Conservation (phyloP, 805 yeast species). For the Lipomyces yamanashiensis region DNA sequence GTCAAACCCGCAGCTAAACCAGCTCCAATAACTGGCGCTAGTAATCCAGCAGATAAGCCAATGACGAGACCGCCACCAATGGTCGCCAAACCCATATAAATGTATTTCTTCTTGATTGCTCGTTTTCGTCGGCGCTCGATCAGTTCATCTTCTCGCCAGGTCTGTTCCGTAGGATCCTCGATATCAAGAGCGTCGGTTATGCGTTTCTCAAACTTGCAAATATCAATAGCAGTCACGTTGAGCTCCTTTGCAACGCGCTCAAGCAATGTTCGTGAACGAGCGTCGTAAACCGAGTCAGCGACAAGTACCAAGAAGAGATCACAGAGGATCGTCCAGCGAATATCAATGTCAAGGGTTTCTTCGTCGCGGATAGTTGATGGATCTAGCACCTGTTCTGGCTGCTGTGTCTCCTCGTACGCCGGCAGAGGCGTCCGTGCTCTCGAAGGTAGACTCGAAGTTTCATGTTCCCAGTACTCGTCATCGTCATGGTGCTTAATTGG, state of each 20-base stretch:
- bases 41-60: slow-evolving; percentile 91
- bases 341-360: slow-evolving; percentile 61
- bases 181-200: slow-evolving; percentile 88
- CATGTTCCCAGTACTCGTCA: neutral
- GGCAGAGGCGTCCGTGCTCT: slow-evolving; percentile 20
- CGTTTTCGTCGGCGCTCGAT: slow-evolving; percentile 72
- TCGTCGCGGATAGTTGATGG: slow-evolving; percentile 36
- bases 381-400: slow-evolving; percentile 11
- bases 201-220: slow-evolving; percentile 86
- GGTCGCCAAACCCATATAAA: slow-evolving; percentile 93
- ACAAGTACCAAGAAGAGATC: slow-evolving; percentile 81
- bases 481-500: slow-evolving; percentile 46
- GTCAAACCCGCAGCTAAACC: slow-evolving; percentile 97
- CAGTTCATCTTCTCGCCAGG: slow-evolving; percentile 68
- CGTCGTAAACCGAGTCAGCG: slow-evolving; percentile 84
- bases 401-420: slow-evolving; percentile 21
- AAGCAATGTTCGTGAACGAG: slow-evolving; percentile 83
- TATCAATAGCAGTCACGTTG: slow-evolving; percentile 65
- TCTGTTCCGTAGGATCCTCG: slow-evolving; percentile 78
- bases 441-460: neutral
- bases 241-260: slow-evolving; percentile 67
- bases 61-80: slow-evolving; percentile 93
- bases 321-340: slow-evolving; percentile 92
- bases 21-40: slow-evolving; percentile 98
- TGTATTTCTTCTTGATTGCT: slow-evolving; percentile 67